These are phyloP conservation scores for Ceratonia siliqua DNA, from an alignment of 306 rosid species.

Conservation along the genomic window DNA sequence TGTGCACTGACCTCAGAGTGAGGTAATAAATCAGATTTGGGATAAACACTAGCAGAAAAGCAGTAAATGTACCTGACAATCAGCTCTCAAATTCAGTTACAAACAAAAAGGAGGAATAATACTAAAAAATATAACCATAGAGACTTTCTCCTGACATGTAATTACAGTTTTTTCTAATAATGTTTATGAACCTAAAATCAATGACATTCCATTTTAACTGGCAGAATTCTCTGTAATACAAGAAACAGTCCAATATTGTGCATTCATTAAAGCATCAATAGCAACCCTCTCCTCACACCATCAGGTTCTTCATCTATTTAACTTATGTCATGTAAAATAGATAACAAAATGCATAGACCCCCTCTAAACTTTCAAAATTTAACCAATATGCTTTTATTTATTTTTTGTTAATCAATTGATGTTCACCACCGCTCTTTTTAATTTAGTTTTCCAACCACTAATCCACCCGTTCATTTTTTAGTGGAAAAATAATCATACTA, in stretches of 20 bases:
- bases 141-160: no score
- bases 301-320: not conserved
- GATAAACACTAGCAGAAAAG: constrained; percentile 96
- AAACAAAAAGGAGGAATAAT: not conserved
- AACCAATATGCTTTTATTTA: not conserved
- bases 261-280: not conserved
- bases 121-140: no score
- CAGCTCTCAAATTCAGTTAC: not conserved
- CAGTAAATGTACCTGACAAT: constrained; percentile 92
- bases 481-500: no score
- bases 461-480: no score
- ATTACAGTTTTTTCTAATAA: no score
- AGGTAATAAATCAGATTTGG: constrained; percentile 79
- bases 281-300: constrained; percentile 1
- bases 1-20: constrained; percentile 75
- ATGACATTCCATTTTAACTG: not conserved
- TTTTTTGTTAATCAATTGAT: not conserved
- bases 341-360: no score
- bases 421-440: not conserved
- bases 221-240: not conserved
- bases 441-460: no score
- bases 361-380: not conserved
- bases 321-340: no score
- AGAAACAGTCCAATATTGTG: not conserved
- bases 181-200: not conserved